Percentiles rank a stretch among this genome's conserved stretches.
phyloP scores from a whole-genome alignment of 2,329 filamentous ascomycete genomes.

The Hirsutella rhossiliensis region DNA sequence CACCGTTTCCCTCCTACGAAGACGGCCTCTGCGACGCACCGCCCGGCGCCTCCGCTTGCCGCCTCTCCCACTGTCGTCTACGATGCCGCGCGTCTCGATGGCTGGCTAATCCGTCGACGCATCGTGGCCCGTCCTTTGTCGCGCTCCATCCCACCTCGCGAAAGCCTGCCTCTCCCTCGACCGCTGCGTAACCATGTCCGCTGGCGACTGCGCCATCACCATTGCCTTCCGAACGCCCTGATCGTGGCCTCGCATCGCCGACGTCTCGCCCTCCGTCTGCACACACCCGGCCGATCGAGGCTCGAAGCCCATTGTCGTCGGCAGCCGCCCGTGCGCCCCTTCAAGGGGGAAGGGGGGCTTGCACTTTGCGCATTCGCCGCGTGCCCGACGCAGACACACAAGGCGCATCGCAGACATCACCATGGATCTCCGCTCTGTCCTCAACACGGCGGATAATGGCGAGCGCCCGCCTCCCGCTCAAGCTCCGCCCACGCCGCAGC shows the following conservation, averaged over 20 bases:
- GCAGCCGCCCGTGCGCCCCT: too few relatives aligned
- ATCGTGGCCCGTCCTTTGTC: not conserved
- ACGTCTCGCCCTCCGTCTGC: too few relatives aligned
- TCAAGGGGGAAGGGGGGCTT: not conserved
- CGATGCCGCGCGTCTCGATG: not conserved
- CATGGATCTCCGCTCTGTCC: slow-evolving; percentile 42
- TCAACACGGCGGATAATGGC: slow-evolving; percentile 39
- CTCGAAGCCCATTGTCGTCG: too few relatives aligned
- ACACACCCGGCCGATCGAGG: too few relatives aligned
- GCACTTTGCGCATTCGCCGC: not conserved
- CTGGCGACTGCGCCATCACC: slow-evolving; percentile 10
- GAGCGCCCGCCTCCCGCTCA: slow-evolving; percentile 19
- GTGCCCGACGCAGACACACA: not conserved
- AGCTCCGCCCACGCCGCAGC: slow-evolving; percentile 18
- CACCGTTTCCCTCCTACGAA: not conserved
- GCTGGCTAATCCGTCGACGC: not conserved
- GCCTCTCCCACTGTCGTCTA: not conserved
- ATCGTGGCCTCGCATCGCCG: not conserved
- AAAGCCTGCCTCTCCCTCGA: slow-evolving; percentile 1
- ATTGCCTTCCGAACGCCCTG: slow-evolving; percentile 4
- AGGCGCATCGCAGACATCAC: slow-evolving; percentile 2
- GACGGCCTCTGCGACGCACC: not conserved
- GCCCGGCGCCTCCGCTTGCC: not conserved
- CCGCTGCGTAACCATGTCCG: slow-evolving; percentile 8
- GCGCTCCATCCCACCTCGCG: slow-evolving; percentile 1